Evolutionary conservation across 23 red algal genomes (phyloP), one percentile per base, ranked within the genome.

Genomic region (Gracilaria vermiculophylla): DNA sequence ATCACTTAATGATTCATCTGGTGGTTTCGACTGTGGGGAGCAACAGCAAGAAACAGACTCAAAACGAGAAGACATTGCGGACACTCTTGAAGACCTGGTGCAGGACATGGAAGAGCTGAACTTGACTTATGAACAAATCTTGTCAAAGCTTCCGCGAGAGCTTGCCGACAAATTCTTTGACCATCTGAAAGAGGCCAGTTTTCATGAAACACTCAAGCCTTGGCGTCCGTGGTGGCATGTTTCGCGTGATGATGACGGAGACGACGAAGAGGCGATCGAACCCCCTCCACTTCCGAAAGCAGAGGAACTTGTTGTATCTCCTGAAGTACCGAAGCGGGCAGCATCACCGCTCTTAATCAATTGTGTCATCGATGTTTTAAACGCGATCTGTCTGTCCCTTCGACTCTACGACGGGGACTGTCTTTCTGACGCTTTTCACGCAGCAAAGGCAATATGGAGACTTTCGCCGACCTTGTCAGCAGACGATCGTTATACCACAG

Each of bases 381-480:
- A 23, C 1, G 19, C 58, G 0, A 51, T 69, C 28, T 85, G 81
- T 23, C 40, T 69, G 3, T 53, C 42, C 21, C 39, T 72, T 5
- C 81, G 81, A 6, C 58, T 85, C n/a, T 54, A 66, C 45, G 64
- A 85, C 64, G 81, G 81, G n/a, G 81, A 85, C 25, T 85, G 81
- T 27, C 11, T 53, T 8, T 69, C 62, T 0, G 81, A 85, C 17
- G 16, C 42, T 25, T 47, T 17, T 51, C 58, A 85, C 20, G 81
- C 64, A 11, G 81, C 58, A 3, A 69, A 45, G 64, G 72, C 36
- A 37, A 85, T 85, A 24, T 65, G 81, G 80, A 47, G 40, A 29
- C 19, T 67, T 67, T 83, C 80, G 2, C 41, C 55, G 5, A 60
- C 69, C 5, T 23, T 83, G 31, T 50, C 53, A 3, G 21, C 55